phyloP scores from a whole-genome alignment of 495 filamentous ascomycete genomes.

The Aspergillus wentii region DNA sequence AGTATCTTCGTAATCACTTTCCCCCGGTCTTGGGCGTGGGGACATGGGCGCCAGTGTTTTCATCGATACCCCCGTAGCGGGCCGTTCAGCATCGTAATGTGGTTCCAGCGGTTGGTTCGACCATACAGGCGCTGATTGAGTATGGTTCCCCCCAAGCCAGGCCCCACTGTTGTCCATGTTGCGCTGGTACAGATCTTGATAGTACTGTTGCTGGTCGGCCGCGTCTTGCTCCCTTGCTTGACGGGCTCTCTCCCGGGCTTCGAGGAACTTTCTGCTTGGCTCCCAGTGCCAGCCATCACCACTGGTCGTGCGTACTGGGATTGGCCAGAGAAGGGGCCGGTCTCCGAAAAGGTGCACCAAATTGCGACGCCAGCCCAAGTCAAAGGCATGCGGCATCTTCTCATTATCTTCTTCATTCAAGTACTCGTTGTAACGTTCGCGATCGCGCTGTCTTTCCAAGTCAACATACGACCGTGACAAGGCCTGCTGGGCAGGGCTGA shows the following conservation, averaged over 20 bases:
- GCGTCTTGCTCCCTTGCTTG: conserved; percentile 54
- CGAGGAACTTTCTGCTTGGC: conserved; percentile 65
- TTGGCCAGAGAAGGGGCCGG: conserved; percentile 60
- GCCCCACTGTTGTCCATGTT: conserved; percentile 30
- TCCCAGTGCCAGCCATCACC: conserved; percentile 98
- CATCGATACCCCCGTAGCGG: conserved; percentile 48
- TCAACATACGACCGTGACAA: conserved; percentile 61
- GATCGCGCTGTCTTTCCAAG: conserved; percentile 66
- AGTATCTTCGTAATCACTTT: conserved; percentile 37
- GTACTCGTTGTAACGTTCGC: conserved; percentile 76
- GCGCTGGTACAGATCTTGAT: conserved; percentile 35
- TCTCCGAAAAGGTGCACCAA: conserved; percentile 79
- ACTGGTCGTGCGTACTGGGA: conserved; percentile 79
- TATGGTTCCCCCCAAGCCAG: conserved; percentile 20
- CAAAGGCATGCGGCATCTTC: conserved; percentile 87
- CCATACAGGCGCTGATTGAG: conserved; percentile 15
- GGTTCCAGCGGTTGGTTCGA: conserved; percentile 46
- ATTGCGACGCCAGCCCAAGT: conserved; percentile 77
- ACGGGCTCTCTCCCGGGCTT: conserved; percentile 57
- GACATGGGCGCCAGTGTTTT: conserved; percentile 44
- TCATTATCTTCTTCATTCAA: conserved; percentile 82
- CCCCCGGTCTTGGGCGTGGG: conserved; percentile 38
- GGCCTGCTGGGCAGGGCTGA: conserved; percentile 42
- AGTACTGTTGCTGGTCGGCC: conserved; percentile 43
- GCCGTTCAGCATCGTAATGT: conserved; percentile 37